A percentile compares a stretch with the other conserved stretches of the same genome.
Evolutionary conservation across 306 rosid species (phyloP).

Genomic region (Corylus heterophylla): DNA sequence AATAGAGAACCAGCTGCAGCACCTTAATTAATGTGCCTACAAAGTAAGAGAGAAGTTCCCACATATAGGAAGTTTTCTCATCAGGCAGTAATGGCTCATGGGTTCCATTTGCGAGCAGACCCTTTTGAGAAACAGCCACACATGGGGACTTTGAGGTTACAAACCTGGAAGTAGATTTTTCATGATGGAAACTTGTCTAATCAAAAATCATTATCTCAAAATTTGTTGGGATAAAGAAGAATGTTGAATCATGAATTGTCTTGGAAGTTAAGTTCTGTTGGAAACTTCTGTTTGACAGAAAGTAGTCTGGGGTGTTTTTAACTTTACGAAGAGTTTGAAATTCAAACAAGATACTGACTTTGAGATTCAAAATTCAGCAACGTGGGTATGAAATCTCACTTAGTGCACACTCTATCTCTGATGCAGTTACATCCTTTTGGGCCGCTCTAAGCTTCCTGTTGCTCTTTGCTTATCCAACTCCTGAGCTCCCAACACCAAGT

Average conservation of each 20-base stretch:
- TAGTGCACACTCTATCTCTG: slow-evolving; percentile 25
- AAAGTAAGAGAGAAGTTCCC: not conserved
- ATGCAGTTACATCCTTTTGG: slow-evolving; percentile 84
- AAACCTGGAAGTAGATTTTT: slow-evolving; percentile 3
- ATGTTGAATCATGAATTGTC: not conserved
- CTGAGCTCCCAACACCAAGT: slow-evolving; percentile 94
- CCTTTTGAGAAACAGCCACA: not conserved
- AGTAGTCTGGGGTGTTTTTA: not conserved
- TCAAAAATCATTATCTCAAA: not conserved
- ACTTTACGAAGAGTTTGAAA: not conserved
- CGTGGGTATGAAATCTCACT: slow-evolving; percentile 19
- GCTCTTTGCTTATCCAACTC: slow-evolving; percentile 99
- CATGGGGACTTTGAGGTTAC: not conserved
- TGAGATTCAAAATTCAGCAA: slow-evolving; percentile 9
- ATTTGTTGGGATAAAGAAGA: slow-evolving; percentile 6
- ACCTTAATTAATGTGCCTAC: not conserved
- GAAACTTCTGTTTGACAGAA: not conserved
- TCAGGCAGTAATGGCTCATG: not conserved
- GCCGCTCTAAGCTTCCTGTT: slow-evolving; percentile 73
- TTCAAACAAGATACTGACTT: not conserved
- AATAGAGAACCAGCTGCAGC: not conserved
- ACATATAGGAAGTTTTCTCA: not conserved
- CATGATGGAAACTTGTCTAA: not conserved
- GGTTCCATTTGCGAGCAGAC: not conserved
- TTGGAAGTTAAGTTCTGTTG: not conserved